Conservation (phyloP, 805 yeast species). For the Sugiyamaella boreocaroliniensis region DNA sequence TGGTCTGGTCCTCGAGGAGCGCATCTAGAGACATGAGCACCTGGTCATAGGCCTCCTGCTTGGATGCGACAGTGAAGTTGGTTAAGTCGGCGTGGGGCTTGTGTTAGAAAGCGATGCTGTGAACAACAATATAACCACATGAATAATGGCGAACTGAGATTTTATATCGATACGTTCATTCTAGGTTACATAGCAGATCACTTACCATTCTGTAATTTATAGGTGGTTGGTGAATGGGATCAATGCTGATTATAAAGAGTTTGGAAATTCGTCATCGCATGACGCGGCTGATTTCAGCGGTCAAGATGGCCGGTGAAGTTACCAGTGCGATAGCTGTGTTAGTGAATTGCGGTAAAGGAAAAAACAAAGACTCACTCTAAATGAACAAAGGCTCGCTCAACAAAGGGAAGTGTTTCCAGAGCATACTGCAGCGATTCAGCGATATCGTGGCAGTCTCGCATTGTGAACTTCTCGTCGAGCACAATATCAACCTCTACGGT, state of each 20-base stretch:
- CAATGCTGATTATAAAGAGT: background rate
- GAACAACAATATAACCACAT: background rate
- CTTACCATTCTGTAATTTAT: background rate
- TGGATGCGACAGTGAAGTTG: conserved; percentile 37
- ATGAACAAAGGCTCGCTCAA: conserved; percentile 78
- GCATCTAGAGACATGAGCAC: conserved; percentile 60
- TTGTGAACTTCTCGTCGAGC: conserved; percentile 41
- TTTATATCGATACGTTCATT: no score
- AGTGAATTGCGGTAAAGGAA: background rate
- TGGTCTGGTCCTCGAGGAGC: conserved; percentile 51
- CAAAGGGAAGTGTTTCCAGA: conserved; percentile 66
- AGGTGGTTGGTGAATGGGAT: background rate
- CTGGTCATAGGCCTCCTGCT: conserved; percentile 49
- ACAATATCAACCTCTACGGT: conserved; percentile 74
- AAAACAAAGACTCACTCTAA: conserved; percentile 37
- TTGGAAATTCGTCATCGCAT: background rate
- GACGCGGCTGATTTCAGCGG: conserved; percentile 3
- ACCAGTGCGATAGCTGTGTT: conserved; percentile 28
- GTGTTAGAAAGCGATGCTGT: background rate
- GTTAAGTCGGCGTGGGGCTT: conserved; percentile 67
- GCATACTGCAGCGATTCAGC: conserved; percentile 81
- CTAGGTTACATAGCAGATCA: background rate
- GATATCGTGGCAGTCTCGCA: conserved; percentile 69
- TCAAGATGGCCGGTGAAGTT: conserved; percentile 34
- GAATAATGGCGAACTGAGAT: background rate